Base-by-base conservation (phyloP, 2,329 filamentous ascomycete species). In the Aspergillus hortae region DNA sequence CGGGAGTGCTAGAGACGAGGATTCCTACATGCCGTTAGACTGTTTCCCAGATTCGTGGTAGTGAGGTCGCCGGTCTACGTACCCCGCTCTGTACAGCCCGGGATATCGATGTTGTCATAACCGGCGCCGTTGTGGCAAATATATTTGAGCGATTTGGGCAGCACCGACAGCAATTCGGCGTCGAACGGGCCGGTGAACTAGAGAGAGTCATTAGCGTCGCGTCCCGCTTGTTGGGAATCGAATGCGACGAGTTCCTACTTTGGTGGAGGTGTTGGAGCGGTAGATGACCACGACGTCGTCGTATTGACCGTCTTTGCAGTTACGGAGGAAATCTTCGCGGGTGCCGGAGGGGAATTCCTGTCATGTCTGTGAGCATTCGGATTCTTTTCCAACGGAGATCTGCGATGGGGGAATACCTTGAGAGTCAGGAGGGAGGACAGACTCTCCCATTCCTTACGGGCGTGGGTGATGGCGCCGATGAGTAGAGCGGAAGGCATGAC, bases 91-190 rank as follows among this genome's bases (percentile, higher is more conserved):
- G 77, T 78, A 64, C 80, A 83, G 19, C 76, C 78, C 1, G 72
- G 65, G 12, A 83, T 71, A 52, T 84, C 80, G 44, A 85, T 77
- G 58, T 83, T 83, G 62, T 84, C 81, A 65, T 85, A 85, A 4
- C 81, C 81, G 1, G 81, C 81, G 14, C 81, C 78, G 55, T 80
- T 79, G 59, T 81, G 78, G 55, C 76, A 78, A 56, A 81, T 77
- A 56, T 74, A 80, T 55, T 73, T 75, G 53, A 79, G 62, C 0
- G 74, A 72, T 25, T 61, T 58, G 0, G 79, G 78, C 3, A 81
- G 66, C 10, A 68, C 66, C 7, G 69, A 67, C 12, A 80, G 61
- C 46, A 80, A 57, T 56, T 80, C 77, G 12, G 66, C 59, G 59
- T 81, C 64, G 57, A 81, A 80, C 11, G 69, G 71, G n/a, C 74